Base-by-base conservation (phyloP, 331 rosid genomes). In the Arachis monticola region DNA sequence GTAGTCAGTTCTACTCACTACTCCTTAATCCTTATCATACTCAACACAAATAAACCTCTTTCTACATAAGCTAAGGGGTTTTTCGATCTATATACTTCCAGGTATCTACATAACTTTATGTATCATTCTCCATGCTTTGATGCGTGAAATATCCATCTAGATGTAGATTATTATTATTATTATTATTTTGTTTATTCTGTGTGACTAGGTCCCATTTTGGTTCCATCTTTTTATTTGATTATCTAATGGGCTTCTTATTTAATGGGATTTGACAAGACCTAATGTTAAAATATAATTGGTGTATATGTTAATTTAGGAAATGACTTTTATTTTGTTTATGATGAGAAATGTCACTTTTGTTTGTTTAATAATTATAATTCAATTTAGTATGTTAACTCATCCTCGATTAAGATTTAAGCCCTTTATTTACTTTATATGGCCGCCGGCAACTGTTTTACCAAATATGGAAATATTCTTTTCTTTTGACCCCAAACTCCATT, bases 401-500 rank as follows among this genome's bases (percentile, higher is more conserved):
- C 58, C 8, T 58, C 63, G 14, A 10, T 13, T 22, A 22, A 22
- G 27, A 22, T 22, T 22, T 22, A 9, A n/a, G 59, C n/a, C 14
- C 42, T 59, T n/a, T 14, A 48, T n/a, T 62, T 64, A 35, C 3
- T 47, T 45, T 5, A 2, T 68, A 45, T 63, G 56, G 5, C n/a
- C 46, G 10, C 65, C 74, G 61, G 13, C 6, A 8, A 65, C 31
- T 70, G 7, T 40, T 22, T 67, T 57, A 22, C 74, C 63, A 75
- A 80, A 83, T 59, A 5, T 11, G 51, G 83, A 75, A 82, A 80
- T 74, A 32, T 77, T 77, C 48, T 64, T 46, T 64, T 57, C 70
- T 9, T 69, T 13, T 47, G 32, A 66, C 8, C 14, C 31, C 60
- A 56, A 46, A 68, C 22, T n/a, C 41, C 10, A 32, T 80, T 60